These are phyloP conservation scores for Microthlaspi erraticum DNA, from an alignment of 345 rosid genomes.

Conservation along the genomic window DNA sequence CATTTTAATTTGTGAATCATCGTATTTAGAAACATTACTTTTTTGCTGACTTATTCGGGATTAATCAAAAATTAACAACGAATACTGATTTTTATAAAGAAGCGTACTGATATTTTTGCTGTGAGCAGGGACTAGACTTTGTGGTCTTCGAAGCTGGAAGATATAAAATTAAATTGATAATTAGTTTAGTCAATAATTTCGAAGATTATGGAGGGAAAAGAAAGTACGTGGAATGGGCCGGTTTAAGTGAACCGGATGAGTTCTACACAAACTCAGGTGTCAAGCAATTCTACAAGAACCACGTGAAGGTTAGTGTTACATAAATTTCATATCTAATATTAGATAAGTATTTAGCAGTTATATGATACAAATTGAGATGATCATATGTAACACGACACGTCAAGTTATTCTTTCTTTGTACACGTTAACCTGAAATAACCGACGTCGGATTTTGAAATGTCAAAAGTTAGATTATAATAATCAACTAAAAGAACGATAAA, in stretches of 20 bases:
- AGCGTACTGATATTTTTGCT: constrained; percentile 11
- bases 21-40: constrained; percentile 13
- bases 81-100: too few relatives aligned
- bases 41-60: not conserved
- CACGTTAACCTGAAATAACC: constrained; percentile 32
- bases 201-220: constrained; percentile 65
- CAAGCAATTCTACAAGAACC: constrained; percentile 66
- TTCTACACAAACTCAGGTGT: constrained; percentile 61
- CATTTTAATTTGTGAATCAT: not conserved
- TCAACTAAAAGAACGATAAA: not conserved
- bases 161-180: constrained; percentile 53
- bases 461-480: constrained; percentile 16
- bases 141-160: constrained; percentile 70
- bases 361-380: not conserved
- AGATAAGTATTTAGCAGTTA: constrained; percentile 26
- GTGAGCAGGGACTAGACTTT: constrained; percentile 71
- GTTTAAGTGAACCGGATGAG: constrained; percentile 55
- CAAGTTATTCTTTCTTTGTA: not conserved
- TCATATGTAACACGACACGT: constrained; percentile 35
- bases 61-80: not conserved
- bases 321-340: not conserved
- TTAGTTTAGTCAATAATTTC: constrained; percentile 74
- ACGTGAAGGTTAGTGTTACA: constrained; percentile 60
- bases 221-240: constrained; percentile 74
- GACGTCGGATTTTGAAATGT: constrained; percentile 21